A percentile compares a stretch with the other conserved stretches of the same genome.
Evolutionary conservation across 148 eudicot species (phyloP).

Genomic region (Linanthus parryae): DNA sequence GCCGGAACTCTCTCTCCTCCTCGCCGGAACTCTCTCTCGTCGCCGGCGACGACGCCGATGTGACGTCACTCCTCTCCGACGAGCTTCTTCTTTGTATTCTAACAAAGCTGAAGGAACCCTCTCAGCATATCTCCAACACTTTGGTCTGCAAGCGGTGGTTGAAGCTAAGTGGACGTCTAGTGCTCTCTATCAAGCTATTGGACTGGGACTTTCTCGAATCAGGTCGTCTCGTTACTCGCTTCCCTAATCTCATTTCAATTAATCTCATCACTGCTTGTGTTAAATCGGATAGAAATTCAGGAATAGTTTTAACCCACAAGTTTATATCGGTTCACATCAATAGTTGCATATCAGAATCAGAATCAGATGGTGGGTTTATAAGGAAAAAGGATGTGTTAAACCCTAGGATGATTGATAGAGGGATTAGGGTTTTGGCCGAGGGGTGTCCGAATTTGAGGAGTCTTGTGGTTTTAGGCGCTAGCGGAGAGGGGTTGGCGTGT

Average conservation of each 20-base stretch:
- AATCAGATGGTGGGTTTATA: conserved; percentile 28
- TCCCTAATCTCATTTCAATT: conserved; percentile 54
- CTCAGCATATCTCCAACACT: conserved; percentile 38
- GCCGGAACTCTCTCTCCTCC: conserved; percentile 26
- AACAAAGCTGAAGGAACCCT: conserved; percentile 37
- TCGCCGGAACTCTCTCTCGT: conserved; percentile 31
- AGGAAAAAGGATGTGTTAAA: conserved; percentile 36
- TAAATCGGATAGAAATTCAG: conserved; percentile 32
- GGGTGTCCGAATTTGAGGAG: conserved; percentile 72
- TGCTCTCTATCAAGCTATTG: conserved; percentile 30
- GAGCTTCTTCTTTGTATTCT: conserved; percentile 41
- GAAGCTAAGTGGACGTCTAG: conserved; percentile 38
- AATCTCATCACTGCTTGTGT: conserved; percentile 51
- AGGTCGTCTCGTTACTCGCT: conserved; percentile 50
- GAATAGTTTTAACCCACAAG: conserved; percentile 47
- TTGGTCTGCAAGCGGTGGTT: conserved; percentile 75
- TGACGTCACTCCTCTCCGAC: conserved; percentile 39
- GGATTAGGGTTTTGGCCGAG: conserved; percentile 38
- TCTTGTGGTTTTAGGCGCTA: conserved; percentile 43
- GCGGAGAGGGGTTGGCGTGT: conserved; percentile 46
- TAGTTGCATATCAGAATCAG: conserved; percentile 11
- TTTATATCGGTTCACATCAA: conserved; percentile 42
- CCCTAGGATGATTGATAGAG: conserved; percentile 26
- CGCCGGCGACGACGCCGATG: conserved; percentile 13
- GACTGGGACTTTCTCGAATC: conserved; percentile 86